A percentile compares a stretch with the other conserved stretches of the same genome.
Conservation (phyloP, 2,329 filamentous ascomycete species). For the Aquanectria penicillioides region DNA sequence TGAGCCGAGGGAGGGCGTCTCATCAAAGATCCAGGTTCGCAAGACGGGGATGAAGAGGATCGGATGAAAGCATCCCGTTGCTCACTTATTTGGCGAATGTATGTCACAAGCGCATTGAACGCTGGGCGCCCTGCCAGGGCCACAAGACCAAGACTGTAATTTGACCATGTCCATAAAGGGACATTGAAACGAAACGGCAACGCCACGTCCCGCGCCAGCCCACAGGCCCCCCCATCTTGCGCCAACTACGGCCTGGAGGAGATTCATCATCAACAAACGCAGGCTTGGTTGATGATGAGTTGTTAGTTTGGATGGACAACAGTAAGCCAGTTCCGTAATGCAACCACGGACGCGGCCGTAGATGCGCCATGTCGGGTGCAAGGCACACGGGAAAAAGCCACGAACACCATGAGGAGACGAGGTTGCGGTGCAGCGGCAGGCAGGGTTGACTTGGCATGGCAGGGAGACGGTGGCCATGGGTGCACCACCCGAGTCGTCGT, state of each 20-base stretch:
- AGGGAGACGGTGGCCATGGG: background rate
- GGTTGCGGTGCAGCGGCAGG: background rate
- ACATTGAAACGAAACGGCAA: slow-evolving; percentile 40
- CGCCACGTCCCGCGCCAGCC: slow-evolving; percentile 25
- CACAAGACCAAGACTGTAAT: slow-evolving; percentile 32
- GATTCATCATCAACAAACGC: background rate
- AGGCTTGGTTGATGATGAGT: background rate
- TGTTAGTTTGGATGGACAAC: background rate
- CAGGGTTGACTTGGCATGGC: slow-evolving; percentile 3
- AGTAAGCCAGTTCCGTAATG: background rate
- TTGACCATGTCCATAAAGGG: slow-evolving; percentile 34
- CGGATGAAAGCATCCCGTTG: slow-evolving; percentile 14
- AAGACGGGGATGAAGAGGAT: slow-evolving; percentile 1
- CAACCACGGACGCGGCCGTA: background rate
- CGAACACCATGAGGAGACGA: slow-evolving; percentile 6
- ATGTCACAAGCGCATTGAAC: slow-evolving; percentile 21
- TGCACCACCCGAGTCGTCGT: slow-evolving; percentile 9
- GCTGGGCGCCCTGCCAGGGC: slow-evolving; percentile 26
- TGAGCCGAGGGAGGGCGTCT: slow-evolving; percentile 3
- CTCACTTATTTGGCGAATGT: background rate
- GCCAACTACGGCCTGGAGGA: slow-evolving; percentile 3
- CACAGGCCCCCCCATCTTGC: slow-evolving; percentile 7
- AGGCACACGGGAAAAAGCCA: slow-evolving; percentile 1
- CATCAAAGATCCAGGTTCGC: background rate
- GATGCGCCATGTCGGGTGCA: background rate